Evolutionary conservation across 768 basidiomycete species (phyloP), one percentile per base, ranked within the genome.

Genomic region (Amyloporia xantha): DNA sequence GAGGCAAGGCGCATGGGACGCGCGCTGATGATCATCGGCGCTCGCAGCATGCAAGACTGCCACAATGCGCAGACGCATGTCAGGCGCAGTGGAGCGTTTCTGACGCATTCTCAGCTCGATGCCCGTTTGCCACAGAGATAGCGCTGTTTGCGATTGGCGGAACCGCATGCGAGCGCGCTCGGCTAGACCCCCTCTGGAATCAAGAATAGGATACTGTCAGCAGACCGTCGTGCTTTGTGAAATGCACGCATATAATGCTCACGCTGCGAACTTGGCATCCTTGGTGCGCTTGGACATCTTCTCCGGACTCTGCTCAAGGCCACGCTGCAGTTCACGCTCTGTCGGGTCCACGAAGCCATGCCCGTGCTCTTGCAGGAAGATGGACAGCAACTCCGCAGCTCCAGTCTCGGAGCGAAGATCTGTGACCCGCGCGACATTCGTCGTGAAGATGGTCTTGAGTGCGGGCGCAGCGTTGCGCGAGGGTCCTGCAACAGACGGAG

Each of bases 301-400:
- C 54, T 77, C 71, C 0, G 82, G 82, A 62, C 81, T 84, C 46
- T 80, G 56, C 51, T 71, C 71, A 33, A 84, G 55, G 1, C 79
- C 82, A n/a, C 78, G 71, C 10, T 66, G 66, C 1, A 68, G 59
- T 53, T 75, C 70, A 2, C 58, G 60, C 40, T 71, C 68, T 13
- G 64, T 61, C 11, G 61, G 54, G 6, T 68, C 67, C 2, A 59
- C 69, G 62, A 54, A 73, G 46, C 41, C 68, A 50, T 60, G 60
- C 0, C 64, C 65, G 33, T 76, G 67, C 52, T 79, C 74, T 43
- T 72, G 74, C 13, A 83, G 61, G 39, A 80, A 69, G 13, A 82
- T 67, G 3, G 76, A 74, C 9, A 79, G 67, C 2, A 83, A 57
- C 55, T 81, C 78, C 19, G 73, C 72, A 2, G 69, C 60, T 6